Conservation (phyloP, 164 flowering plant species). For the Buxus sempervirens region DNA sequence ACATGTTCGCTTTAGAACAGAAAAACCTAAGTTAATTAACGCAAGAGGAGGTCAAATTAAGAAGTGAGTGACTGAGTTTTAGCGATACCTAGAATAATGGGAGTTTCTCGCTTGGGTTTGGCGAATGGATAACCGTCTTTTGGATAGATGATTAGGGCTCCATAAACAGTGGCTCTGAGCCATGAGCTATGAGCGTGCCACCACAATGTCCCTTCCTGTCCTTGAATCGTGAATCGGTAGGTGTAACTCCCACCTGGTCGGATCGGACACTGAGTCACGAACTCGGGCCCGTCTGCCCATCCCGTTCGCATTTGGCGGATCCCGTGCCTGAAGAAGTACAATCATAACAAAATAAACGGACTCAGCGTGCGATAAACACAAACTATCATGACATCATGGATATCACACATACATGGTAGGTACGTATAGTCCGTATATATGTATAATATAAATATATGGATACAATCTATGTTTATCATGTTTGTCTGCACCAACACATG, state of each 20-base stretch:
- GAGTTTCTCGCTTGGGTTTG: conserved; percentile 55
- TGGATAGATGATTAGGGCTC: conserved; percentile 79
- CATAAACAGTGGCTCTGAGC: conserved; percentile 91
- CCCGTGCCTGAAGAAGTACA: conserved; percentile 58
- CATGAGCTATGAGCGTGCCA: conserved; percentile 96
- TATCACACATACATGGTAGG: too few relatives aligned
- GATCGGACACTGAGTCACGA: conserved; percentile 89
- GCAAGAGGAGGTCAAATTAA: too few relatives aligned
- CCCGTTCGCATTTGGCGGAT: conserved; percentile 69
- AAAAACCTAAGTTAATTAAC: background rate
- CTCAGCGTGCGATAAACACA: too few relatives aligned
- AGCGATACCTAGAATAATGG: conserved; percentile 77
- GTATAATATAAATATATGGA: too few relatives aligned
- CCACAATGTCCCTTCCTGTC: conserved; percentile 95
- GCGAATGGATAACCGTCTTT: conserved; percentile 62
- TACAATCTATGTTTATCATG: too few relatives aligned
- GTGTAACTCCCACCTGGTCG: conserved; percentile 78
- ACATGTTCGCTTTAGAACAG: too few relatives aligned
- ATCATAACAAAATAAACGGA: background rate
- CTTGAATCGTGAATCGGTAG: conserved; percentile 70
- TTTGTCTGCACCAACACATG: conserved; percentile 2
- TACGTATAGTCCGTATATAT: too few relatives aligned
- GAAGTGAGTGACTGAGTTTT: background rate
- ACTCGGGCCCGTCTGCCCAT: conserved; percentile 97
- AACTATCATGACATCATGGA: too few relatives aligned